Evolutionary conservation across 1,284 basidiomycete species (phyloP), one percentile per base, ranked within the genome.

Genomic region (Apiotrichum sp.): DNA sequence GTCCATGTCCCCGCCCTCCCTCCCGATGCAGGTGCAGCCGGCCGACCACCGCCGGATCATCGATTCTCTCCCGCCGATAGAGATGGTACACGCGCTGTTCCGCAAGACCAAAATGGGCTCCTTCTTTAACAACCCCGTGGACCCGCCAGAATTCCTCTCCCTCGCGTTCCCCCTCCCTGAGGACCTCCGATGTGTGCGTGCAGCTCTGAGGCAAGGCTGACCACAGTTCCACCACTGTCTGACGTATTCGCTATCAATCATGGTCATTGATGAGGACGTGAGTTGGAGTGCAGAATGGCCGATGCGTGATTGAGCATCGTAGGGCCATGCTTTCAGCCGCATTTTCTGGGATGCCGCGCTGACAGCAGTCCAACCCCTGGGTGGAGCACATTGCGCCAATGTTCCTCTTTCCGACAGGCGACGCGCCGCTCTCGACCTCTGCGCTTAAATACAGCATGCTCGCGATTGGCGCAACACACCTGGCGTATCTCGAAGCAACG

Each of bases 151-250:
- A 11, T 73, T 72, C 36, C 56, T 73, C 22, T 58, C 55, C 16
- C 54, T 57, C 1, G 58, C 62, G 9, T 73, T 71, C 47, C 65
- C 67, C 0, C 56, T 62, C 3, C 60, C 67, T 9, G 67, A 70
- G 31, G 70, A 72, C 43, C 56, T 72, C 10, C 58, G 64, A 38
- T 70, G 66, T 56, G 69, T 70, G 45, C 63, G 69, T 62, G 5
- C 4, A 5, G 16, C 16, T 6, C 41, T 11, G 36, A 50, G 45
- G 11, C 2, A 22, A 8, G 4, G n/a, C 56, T 47, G 6, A 53
- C 47, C 31, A 4, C 62, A 72, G 70, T 69, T 72, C 55, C 71
- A 73, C 47, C 71, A 73, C 55, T 67, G 66, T 50, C 57, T 72
- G 6, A 70, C 69, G 2, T 73, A 73, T 48, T 63, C 69, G 4